Evolutionary conservation across 2,329 filamentous ascomycete species (phyloP).

Genomic region (Sporothrix brunneoviolacea): DNA sequence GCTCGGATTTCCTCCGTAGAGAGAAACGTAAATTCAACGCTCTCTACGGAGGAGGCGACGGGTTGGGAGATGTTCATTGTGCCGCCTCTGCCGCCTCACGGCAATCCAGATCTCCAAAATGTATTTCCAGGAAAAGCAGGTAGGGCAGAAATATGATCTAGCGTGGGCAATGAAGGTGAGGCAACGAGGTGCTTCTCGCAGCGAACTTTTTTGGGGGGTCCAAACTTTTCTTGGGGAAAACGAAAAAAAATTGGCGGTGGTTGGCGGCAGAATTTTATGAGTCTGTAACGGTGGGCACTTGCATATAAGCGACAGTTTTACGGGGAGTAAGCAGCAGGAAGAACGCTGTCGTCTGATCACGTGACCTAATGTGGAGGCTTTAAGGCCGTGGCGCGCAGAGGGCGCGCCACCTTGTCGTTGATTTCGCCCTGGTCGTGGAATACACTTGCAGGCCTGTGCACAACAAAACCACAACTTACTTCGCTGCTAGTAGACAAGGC

Average conservation of each 20-base stretch:
- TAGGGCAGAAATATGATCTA: neutral
- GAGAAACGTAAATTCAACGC: conserved; percentile 85
- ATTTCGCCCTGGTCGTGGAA: too few relatives aligned
- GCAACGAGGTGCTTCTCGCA: neutral
- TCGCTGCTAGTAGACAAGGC: too few relatives aligned
- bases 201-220: conserved; percentile 4
- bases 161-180: neutral
- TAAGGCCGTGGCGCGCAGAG: too few relatives aligned
- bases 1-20: conserved; percentile 74
- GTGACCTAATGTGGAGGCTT: too few relatives aligned
- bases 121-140: neutral
- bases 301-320: too few relatives aligned
- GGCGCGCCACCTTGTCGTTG: too few relatives aligned
- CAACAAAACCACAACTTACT: too few relatives aligned
- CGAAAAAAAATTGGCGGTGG: conserved; percentile 21
- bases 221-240: neutral
- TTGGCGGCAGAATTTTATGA: conserved; percentile 21
- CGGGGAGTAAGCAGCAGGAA: too few relatives aligned
- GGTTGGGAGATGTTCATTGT: conserved; percentile 71
- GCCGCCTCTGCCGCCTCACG: neutral
- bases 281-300: too few relatives aligned
- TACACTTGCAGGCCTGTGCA: too few relatives aligned
- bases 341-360: too few relatives aligned
- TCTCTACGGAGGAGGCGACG: conserved; percentile 72
- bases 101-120: neutral